Base-by-base conservation (phyloP, 1,139 yeast genomes). In the Saccharomyces uvarum region DNA sequence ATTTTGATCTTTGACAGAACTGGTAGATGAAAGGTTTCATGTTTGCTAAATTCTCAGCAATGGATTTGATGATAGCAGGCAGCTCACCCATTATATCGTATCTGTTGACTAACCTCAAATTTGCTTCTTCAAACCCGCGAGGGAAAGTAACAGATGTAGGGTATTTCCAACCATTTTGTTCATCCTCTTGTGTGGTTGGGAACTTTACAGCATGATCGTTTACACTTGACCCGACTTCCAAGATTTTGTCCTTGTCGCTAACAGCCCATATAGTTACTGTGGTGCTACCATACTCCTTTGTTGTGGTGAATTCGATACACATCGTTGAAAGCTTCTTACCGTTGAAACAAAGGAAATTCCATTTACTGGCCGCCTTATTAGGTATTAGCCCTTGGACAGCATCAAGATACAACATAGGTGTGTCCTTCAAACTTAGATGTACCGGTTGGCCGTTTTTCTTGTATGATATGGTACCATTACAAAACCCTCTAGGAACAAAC, bases 311-410 rank as follows among this genome's bases (percentile, higher is more conserved):
- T 70, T 89, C 96, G 95, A 89, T 88, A 62, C 84, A 82, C 21
- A 88, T 80, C 1, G 86, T 88, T 19, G 88, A 77, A 64, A 76
- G 75, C 52, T 79, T 75, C 32, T 78, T 78, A 47, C 90, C 84
- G 69, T 86, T 93, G 76, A 86, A 88, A 72, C 86, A 84, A 62
- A 86, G 73, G 70, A 88, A 89, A 73, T 89, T 89, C 97, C 97
- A 89, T 26, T 85, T 73, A 59, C 88, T 83, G 52, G 96, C 96
- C 19, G 95, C 95, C 70, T 88, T 96, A 72, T 88, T 95, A 14
- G 96, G 97, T 71, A 88, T 84, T 90, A 89, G 84, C 57, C 96
- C 96, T 73, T 89, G 97, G 60, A 88, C 76, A 2, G 96, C 96
- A 87, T 86, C 86, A 50, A 88, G 90, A 67, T 83, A 87, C 86